Percentiles rank a stretch among this genome's conserved stretches.
Evolutionary conservation across 2,329 filamentous ascomycete genomes (phyloP).

Genomic region (Aurifilum marmelostoma): DNA sequence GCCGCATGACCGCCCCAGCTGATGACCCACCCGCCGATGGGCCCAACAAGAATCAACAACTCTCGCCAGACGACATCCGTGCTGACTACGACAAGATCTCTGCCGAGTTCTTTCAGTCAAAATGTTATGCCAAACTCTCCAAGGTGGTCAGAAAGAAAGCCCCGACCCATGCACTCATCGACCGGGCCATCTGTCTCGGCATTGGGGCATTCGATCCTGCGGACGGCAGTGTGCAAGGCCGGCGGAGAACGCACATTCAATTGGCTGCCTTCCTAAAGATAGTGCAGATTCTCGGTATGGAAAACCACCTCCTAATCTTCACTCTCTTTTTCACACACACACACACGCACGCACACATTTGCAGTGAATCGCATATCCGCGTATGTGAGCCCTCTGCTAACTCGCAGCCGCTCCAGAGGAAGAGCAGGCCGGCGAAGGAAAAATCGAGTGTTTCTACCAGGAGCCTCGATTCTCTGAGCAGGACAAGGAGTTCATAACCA

Average conservation of each 20-base stretch:
- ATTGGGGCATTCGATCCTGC: slow-evolving; percentile 58
- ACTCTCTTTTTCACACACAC: neutral
- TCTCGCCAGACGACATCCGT: slow-evolving; percentile 26
- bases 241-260: slow-evolving; percentile 54
- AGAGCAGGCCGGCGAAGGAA: slow-evolving; percentile 23
- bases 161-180: slow-evolving; percentile 34
- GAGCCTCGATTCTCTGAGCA: slow-evolving; percentile 55
- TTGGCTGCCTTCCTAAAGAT: slow-evolving; percentile 56
- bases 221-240: slow-evolving; percentile 49
- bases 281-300: slow-evolving; percentile 48
- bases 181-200: slow-evolving; percentile 56
- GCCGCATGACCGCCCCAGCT: slow-evolving; percentile 12
- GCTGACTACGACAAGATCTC: slow-evolving; percentile 33
- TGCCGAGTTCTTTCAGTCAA: slow-evolving; percentile 33
- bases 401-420: slow-evolving; percentile 31
- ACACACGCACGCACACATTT: too few relatives aligned
- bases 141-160: slow-evolving; percentile 38
- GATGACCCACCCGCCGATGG: slow-evolving; percentile 17
- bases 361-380: too few relatives aligned
- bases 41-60: slow-evolving; percentile 19
- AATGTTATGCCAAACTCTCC: slow-evolving; percentile 40
- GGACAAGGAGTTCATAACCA: slow-evolving; percentile 56
- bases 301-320: neutral
- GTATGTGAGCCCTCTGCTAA: neutral
- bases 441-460: slow-evolving; percentile 55